Conservation (phyloP, 768 basidiomycete species). For the Krasilnikovozyma curviuscula region DNA sequence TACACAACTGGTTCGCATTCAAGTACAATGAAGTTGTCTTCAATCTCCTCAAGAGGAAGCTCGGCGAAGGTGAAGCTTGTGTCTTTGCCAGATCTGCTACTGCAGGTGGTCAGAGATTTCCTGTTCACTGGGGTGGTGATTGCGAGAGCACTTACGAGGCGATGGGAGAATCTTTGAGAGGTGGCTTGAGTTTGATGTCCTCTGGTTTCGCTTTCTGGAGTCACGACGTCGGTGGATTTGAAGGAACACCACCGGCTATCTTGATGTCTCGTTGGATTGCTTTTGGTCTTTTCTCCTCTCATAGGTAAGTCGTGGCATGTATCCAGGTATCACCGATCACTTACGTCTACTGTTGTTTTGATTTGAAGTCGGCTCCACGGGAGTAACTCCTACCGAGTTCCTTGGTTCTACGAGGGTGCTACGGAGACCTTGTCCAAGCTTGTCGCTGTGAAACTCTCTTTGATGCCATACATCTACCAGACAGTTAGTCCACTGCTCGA, state of each 20-base stretch:
- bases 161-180: slow-evolving; percentile 55
- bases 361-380: slow-evolving; percentile 45
- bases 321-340: neutral
- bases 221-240: slow-evolving; percentile 61
- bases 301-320: slow-evolving; percentile 21
- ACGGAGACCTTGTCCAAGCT: slow-evolving; percentile 30
- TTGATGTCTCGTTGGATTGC: slow-evolving; percentile 61
- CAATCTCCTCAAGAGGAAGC: slow-evolving; percentile 37
- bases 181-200: slow-evolving; percentile 41
- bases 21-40: slow-evolving; percentile 55
- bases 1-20: slow-evolving; percentile 54
- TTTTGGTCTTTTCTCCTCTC: slow-evolving; percentile 56
- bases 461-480: slow-evolving; percentile 49
- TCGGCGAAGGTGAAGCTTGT: slow-evolving; percentile 47
- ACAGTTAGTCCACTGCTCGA: slow-evolving; percentile 15
- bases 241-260: slow-evolving; percentile 49
- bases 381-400: slow-evolving; percentile 52
- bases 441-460: slow-evolving; percentile 43
- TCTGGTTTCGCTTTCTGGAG: slow-evolving; percentile 56
- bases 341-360: neutral
- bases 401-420: slow-evolving; percentile 45
- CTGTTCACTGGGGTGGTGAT: slow-evolving; percentile 35
- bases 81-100: slow-evolving; percentile 50
- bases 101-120: slow-evolving; percentile 42
- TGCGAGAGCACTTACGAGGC: slow-evolving; percentile 60